Conservation (phyloP, 306 rosid species). For the peach (Prunus persica) region DNA sequence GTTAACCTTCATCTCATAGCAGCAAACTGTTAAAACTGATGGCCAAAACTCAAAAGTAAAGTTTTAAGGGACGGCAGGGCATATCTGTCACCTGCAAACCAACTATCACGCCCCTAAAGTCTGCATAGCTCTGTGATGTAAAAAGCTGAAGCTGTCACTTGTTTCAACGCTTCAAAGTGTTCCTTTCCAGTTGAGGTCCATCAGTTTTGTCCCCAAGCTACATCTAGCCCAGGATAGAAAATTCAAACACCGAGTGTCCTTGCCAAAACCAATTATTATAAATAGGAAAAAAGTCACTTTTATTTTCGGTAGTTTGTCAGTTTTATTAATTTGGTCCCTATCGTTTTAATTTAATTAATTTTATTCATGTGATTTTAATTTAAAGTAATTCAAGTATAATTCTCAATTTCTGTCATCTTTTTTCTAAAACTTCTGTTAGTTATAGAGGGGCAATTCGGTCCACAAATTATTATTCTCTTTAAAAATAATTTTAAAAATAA, state of each 20-base stretch:
- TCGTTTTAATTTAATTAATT: too few species aligned
- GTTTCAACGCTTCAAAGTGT: not conserved
- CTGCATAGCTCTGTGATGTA: not conserved
- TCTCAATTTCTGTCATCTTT: too few species aligned
- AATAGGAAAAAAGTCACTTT: too few species aligned
- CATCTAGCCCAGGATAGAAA: not conserved
- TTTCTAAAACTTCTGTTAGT: too few species aligned
- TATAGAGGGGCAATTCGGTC: too few species aligned
- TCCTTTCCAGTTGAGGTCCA: not conserved
- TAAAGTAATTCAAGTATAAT: fast-evolving
- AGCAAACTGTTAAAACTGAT: not conserved
- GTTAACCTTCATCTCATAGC: not conserved
- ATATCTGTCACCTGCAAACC: not conserved
- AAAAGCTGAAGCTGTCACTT: not conserved
- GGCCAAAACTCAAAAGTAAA: not conserved
- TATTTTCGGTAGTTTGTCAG: fast-evolving
- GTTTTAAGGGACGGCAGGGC: not conserved
- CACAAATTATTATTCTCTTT: too few species aligned
- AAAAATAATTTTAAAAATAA: too few species aligned
- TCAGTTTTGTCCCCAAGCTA: not conserved
- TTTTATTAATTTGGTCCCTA: too few species aligned
- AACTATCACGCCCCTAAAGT: not conserved
- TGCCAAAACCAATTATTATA: not conserved
- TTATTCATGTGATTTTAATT: too few species aligned
- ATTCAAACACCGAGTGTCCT: not conserved